Evolutionary conservation across 257 asterid species (phyloP).

Genomic region (Buddleja alternifolia): DNA sequence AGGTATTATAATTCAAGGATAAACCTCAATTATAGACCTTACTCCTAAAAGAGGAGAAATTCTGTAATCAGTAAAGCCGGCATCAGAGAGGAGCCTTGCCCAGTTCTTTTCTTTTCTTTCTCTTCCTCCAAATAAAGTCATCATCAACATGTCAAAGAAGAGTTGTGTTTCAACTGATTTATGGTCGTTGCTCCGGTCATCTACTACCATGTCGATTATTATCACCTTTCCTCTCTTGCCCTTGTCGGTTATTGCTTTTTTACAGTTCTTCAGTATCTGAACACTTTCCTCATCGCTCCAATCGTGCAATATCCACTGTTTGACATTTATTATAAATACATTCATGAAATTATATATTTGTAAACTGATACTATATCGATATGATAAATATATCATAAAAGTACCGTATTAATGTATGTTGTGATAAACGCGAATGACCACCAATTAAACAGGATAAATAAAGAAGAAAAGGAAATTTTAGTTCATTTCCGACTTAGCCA

Average conservation of each 20-base stretch:
- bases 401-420: too few species aligned
- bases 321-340: too few species aligned
- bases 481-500: too few species aligned
- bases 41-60: background rate
- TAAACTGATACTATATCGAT: too few species aligned
- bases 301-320: background rate
- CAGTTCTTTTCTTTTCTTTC: background rate
- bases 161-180: background rate
- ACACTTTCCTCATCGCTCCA: background rate
- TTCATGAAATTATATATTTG: background rate
- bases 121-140: background rate
- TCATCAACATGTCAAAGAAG: background rate
- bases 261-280: background rate
- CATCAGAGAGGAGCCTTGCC: background rate
- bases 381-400: too few species aligned
- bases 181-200: background rate
- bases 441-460: too few species aligned
- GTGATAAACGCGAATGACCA: too few species aligned
- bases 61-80: background rate
- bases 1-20: background rate
- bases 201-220: background rate
- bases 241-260: background rate
- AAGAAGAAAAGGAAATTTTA: too few species aligned
- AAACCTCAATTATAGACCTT: background rate
- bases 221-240: background rate